These are phyloP conservation scores for Rachicladosporium sp. DNA, from an alignment of 2,329 filamentous ascomycete species.

Conservation along the genomic window DNA sequence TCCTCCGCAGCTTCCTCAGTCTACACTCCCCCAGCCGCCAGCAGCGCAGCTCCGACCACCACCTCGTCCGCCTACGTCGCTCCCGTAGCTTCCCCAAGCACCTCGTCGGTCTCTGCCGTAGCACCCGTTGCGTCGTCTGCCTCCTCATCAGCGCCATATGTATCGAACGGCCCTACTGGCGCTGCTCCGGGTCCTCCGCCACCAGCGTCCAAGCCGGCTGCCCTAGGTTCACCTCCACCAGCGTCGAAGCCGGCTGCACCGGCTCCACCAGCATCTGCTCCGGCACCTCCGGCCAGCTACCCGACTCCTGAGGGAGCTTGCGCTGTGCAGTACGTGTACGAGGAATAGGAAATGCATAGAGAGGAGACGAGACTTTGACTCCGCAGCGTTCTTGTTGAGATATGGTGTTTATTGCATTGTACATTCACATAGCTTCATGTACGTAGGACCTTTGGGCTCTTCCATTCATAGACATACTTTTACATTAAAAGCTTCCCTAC, in stretches of 20 bases:
- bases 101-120: no score
- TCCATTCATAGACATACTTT: not conserved
- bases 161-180: slow-evolving; percentile 1
- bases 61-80: no score
- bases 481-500: not conserved
- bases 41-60: no score
- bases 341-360: slow-evolving; percentile 3
- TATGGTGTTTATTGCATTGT: no score
- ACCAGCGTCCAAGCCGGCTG: slow-evolving; percentile 2
- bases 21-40: no score
- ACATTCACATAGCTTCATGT: no score
- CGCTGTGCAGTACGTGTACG: slow-evolving; percentile 13
- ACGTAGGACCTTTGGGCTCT: not conserved
- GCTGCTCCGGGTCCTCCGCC: slow-evolving; percentile 1
- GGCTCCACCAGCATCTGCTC: not conserved
- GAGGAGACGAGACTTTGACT: no score
- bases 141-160: slow-evolving; percentile 4
- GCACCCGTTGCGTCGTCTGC: not conserved
- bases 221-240: not conserved
- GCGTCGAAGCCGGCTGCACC: not conserved
- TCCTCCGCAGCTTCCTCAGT: no score
- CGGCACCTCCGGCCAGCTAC: no score
- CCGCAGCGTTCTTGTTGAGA: no score
- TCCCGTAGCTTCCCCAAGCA: no score
- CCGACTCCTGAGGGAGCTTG: slow-evolving; percentile 5